phyloP scores from a whole-genome alignment of 106 monocot genomes.

The Acanthochlamys bracteata region DNA sequence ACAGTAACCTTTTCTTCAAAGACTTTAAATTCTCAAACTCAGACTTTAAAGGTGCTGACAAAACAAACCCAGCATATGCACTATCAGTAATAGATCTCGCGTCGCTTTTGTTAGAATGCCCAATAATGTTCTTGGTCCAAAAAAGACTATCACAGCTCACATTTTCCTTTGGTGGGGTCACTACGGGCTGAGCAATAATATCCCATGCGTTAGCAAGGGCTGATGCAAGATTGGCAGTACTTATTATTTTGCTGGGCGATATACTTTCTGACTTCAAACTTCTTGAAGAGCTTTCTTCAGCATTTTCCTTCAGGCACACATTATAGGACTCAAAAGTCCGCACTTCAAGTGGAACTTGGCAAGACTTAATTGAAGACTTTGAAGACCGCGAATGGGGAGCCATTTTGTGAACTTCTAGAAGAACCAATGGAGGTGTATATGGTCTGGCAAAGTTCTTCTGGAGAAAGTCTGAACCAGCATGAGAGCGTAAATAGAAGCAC shows the following conservation, averaged over 20 bases:
- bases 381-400: conserved; percentile 11
- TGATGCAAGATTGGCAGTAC: conserved; percentile 47
- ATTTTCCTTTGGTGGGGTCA: conserved; percentile 14
- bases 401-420: conserved; percentile 23
- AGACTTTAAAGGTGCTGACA: no score
- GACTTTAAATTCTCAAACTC: conserved; percentile 35
- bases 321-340: conserved; percentile 18
- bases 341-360: conserved; percentile 36
- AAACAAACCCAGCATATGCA: conserved; percentile 6
- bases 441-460: not conserved
- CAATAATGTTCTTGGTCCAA: conserved; percentile 13
- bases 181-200: conserved; percentile 39
- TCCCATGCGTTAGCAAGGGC: conserved; percentile 55
- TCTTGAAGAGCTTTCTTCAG: conserved; percentile 3
- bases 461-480: not conserved
- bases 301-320: conserved; percentile 1
- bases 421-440: not conserved
- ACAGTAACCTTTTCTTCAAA: conserved; percentile 39
- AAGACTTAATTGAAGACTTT: conserved; percentile 47
- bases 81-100: not conserved
- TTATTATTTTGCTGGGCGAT: conserved; percentile 20
- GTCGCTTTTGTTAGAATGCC: conserved; percentile 9
- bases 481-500: no score
- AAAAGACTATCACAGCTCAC: conserved; percentile 11
- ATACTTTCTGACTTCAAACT: conserved; percentile 10